Conservation (phyloP, 163 green algal species). For the Chlamydomonas reinhardtii region DNA sequence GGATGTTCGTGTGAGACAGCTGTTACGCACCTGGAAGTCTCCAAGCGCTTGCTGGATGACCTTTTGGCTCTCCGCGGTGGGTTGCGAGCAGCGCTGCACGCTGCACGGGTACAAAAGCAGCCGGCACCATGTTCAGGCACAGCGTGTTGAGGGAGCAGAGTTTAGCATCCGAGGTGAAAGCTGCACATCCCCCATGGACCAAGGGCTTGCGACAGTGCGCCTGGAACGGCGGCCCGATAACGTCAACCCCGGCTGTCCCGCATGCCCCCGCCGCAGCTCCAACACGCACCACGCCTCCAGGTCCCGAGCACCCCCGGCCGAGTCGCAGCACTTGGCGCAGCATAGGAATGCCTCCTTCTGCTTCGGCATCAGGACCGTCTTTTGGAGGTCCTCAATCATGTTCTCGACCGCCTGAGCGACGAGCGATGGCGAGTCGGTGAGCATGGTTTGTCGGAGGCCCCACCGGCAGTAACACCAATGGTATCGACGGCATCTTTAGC, state of each 20-base stretch:
- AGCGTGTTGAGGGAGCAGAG: too few species aligned
- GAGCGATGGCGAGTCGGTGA: too few species aligned
- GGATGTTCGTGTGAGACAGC: too few species aligned
- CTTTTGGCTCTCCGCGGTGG: slow-evolving; percentile 48
- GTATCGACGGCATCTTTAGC: not conserved
- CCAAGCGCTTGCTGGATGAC: slow-evolving; percentile 55
- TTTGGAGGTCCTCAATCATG: slow-evolving; percentile 61
- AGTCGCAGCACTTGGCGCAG: slow-evolving; percentile 64
- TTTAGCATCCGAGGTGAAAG: too few species aligned
- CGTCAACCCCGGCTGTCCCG: too few species aligned
- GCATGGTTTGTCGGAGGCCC: too few species aligned
- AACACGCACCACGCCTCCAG: slow-evolving; percentile 60
- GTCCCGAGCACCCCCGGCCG: slow-evolving; percentile 4
- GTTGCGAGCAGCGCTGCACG: slow-evolving; percentile 44
- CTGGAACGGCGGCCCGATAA: too few species aligned
- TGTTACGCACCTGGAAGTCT: slow-evolving; percentile 54
- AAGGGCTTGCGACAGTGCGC: too few species aligned
- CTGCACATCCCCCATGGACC: too few species aligned
- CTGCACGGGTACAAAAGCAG: slow-evolving; percentile 28
- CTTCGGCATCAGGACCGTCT: slow-evolving; percentile 53
- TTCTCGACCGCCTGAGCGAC: slow-evolving; percentile 55
- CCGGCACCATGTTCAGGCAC: too few species aligned
- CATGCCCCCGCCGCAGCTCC: not conserved
- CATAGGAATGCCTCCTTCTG: slow-evolving; percentile 70
- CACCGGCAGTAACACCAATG: too few species aligned